phyloP scores from a whole-genome alignment of 2,329 filamentous ascomycete genomes.

The Achaetomium macrosporum region DNA sequence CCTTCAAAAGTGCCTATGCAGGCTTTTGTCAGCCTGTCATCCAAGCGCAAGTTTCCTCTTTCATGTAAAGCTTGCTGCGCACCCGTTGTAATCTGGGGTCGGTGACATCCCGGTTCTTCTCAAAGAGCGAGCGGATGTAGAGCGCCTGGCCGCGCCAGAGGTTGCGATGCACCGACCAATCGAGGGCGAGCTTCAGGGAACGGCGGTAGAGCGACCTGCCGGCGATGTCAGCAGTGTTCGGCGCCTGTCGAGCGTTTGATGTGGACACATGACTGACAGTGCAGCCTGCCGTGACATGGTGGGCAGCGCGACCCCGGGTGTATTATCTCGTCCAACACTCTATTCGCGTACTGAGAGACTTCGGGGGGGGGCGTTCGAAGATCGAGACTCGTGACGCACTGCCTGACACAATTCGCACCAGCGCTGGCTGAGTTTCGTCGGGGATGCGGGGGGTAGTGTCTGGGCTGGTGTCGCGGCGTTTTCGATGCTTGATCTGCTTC shows the following conservation, averaged over 20 bases:
- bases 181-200: conserved; percentile 84
- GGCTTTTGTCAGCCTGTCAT: not conserved
- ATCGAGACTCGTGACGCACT: not conserved
- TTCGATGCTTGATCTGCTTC: conserved; percentile 7
- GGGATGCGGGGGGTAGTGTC: not conserved
- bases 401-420: not conserved
- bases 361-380: not conserved
- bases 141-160: conserved; percentile 94
- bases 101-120: conserved; percentile 79
- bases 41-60: not conserved
- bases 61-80: conserved; percentile 28
- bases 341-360: not conserved
- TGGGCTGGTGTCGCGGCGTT: conserved; percentile 9
- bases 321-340: not conserved
- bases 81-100: conserved; percentile 85
- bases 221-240: conserved; percentile 12
- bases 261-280: conserved; percentile 18
- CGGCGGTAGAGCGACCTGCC: conserved; percentile 76
- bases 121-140: conserved; percentile 92
- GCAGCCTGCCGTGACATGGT: conserved; percentile 25
- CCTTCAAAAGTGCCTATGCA: conserved; percentile 68
- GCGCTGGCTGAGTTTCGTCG: not conserved
- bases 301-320: conserved; percentile 4
- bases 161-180: conserved; percentile 91
- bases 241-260: not conserved